Evolutionary conservation across 2,329 filamentous ascomycete species (phyloP).

Genomic region (Fusarium continuum): DNA sequence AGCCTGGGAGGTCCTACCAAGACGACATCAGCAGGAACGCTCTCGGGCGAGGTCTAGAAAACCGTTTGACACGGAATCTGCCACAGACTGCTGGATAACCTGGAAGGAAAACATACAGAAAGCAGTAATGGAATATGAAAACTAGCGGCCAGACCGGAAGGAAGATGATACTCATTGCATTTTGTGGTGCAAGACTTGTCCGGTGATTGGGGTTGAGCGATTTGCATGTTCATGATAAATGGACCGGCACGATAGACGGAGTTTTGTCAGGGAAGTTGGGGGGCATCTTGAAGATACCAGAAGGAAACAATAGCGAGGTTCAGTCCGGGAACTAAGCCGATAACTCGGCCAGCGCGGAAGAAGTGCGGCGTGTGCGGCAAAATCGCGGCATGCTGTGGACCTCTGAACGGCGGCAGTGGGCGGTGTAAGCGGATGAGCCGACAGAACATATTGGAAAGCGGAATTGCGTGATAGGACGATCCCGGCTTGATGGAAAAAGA

Average conservation of each 20-base stretch:
- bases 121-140: slow-evolving; percentile 6
- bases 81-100: slow-evolving; percentile 5
- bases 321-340: slow-evolving; percentile 29
- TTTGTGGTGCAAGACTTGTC: slow-evolving; percentile 11
- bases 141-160: slow-evolving; percentile 15
- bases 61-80: slow-evolving; percentile 8
- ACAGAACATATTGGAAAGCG: slow-evolving; percentile 20
- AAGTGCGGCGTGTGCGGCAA: slow-evolving; percentile 40
- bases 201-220: slow-evolving; percentile 6
- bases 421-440: slow-evolving; percentile 32
- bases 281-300: slow-evolving; percentile 1
- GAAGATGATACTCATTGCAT: background rate
- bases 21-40: slow-evolving; percentile 56
- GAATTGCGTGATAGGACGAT: slow-evolving; percentile 42
- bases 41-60: slow-evolving; percentile 49
- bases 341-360: slow-evolving; percentile 33
- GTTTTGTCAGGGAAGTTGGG: slow-evolving; percentile 14
- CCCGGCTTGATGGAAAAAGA: slow-evolving; percentile 24
- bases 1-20: slow-evolving; percentile 65
- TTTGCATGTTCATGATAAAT: slow-evolving; percentile 22
- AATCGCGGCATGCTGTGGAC: slow-evolving; percentile 38
- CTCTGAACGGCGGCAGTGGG: slow-evolving; percentile 16
- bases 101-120: background rate
- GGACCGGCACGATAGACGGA: slow-evolving; percentile 28
- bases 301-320: slow-evolving; percentile 19